Conservation (phyloP, 768 basidiomycete species). For the Lepiota venenata region DNA sequence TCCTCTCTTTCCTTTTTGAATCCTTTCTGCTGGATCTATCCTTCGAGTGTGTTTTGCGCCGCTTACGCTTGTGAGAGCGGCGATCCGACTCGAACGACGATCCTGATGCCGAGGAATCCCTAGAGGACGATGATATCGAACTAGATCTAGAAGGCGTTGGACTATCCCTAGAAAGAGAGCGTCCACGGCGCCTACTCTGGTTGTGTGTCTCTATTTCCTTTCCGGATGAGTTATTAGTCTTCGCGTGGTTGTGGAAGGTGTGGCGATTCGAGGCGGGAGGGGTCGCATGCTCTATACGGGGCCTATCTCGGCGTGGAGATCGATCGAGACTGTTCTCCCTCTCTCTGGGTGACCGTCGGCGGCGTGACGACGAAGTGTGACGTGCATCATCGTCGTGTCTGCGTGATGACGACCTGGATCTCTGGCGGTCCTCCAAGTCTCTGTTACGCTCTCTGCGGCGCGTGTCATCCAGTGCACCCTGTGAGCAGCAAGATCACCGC, state of each 20-base stretch:
- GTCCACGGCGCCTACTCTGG: not conserved
- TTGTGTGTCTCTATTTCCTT: too few species aligned
- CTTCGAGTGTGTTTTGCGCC: slow-evolving; percentile 15
- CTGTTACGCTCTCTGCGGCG: not conserved
- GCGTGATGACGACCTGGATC: not conserved
- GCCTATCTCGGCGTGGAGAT: too few species aligned
- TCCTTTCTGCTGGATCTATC: slow-evolving; percentile 1
- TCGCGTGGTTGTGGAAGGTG: too few species aligned
- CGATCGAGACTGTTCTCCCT: too few species aligned
- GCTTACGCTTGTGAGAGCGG: slow-evolving; percentile 8
- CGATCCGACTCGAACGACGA: not conserved
- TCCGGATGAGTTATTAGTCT: too few species aligned
- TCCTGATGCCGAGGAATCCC: not conserved
- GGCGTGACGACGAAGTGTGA: too few species aligned
- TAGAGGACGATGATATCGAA: slow-evolving; percentile 3
- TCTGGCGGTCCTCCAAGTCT: not conserved
- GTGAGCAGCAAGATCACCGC: too few species aligned
- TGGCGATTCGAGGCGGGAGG: too few species aligned
- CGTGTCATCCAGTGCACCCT: not conserved
- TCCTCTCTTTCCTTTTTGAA: slow-evolving; percentile 23
- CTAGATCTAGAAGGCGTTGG: slow-evolving; percentile 8
- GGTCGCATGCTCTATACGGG: too few species aligned
- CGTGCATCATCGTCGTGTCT: not conserved
- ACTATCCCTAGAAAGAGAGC: slow-evolving; percentile 12
- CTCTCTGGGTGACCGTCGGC: too few species aligned